These are phyloP conservation scores for Boletus fagicola DNA, from an alignment of 768 basidiomycete genomes.

Conservation along the genomic window DNA sequence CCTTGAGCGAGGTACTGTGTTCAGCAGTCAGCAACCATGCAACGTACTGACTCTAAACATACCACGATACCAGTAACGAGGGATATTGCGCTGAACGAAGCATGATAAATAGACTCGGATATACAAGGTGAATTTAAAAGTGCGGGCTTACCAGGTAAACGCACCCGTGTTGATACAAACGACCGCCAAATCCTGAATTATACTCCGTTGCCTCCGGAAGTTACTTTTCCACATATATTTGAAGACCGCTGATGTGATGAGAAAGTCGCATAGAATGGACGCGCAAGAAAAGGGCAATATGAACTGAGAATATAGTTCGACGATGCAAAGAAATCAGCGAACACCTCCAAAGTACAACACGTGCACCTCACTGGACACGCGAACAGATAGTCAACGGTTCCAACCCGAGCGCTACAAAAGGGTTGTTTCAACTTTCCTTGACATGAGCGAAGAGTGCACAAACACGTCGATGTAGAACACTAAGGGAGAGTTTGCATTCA, in stretches of 20 bases:
- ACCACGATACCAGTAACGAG: conserved; percentile 5
- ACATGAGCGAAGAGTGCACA: neutral
- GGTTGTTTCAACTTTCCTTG: neutral
- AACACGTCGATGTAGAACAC: neutral
- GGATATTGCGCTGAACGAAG: neutral
- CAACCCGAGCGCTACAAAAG: neutral
- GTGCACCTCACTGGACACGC: neutral
- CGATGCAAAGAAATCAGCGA: neutral
- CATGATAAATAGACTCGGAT: neutral
- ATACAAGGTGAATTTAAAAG: neutral
- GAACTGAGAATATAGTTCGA: neutral
- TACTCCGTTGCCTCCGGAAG: conserved; percentile 6
- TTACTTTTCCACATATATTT: neutral
- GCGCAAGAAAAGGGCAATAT: no score
- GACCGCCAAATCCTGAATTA: conserved; percentile 11
- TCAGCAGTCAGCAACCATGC: neutral
- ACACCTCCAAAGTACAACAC: neutral
- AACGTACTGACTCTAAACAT: neutral
- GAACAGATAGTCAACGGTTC: neutral
- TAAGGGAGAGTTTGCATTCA: neutral
- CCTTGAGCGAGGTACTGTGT: conserved; percentile 5
- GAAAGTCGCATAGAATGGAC: no score
- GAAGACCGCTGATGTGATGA: no score
- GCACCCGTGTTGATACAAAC: no score
- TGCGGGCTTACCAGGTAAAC: conserved; percentile 9